These are phyloP conservation scores for Fonsecaea multimorphosa DNA, from an alignment of 2,329 filamentous ascomycete genomes.

Conservation along the genomic window DNA sequence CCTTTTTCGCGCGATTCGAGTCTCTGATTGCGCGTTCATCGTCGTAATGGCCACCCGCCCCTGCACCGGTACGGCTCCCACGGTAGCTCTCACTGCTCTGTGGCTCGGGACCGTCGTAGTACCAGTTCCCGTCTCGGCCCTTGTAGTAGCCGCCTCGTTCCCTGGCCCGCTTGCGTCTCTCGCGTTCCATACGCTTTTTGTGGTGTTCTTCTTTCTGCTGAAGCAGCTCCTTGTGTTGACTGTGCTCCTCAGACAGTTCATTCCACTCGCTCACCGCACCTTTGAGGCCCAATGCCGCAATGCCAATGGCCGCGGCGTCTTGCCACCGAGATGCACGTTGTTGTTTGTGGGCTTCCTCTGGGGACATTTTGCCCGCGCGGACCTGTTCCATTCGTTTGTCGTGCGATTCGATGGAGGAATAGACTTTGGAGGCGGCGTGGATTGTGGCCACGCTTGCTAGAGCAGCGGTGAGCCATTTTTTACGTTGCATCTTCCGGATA, in stretches of 20 bases:
- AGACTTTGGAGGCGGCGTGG: slow-evolving; percentile 70
- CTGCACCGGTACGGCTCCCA: slow-evolving; percentile 1
- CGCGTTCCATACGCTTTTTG: slow-evolving; percentile 36
- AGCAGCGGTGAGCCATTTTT: slow-evolving; percentile 70
- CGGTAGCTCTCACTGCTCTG: slow-evolving; percentile 34
- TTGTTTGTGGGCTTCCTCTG: slow-evolving; percentile 67
- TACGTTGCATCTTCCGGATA: slow-evolving; percentile 69
- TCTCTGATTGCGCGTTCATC: slow-evolving; percentile 25
- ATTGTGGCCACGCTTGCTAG: slow-evolving; percentile 72
- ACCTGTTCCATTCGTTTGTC: slow-evolving; percentile 67
- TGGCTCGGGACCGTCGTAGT: slow-evolving; percentile 36
- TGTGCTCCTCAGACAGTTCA: slow-evolving; percentile 68
- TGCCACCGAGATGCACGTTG: slow-evolving; percentile 68
- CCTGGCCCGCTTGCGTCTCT: slow-evolving; percentile 31
- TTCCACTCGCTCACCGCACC: slow-evolving; percentile 71
- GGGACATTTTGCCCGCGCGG: slow-evolving; percentile 65
- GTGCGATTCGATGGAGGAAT: slow-evolving; percentile 67
- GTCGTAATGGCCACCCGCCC: slow-evolving; percentile 27
- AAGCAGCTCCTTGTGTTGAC: slow-evolving; percentile 62
- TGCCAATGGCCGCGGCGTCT: slow-evolving; percentile 68
- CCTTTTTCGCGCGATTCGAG: slow-evolving; percentile 25
- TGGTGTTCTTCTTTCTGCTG: slow-evolving; percentile 50
- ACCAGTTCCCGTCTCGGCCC: slow-evolving; percentile 38
- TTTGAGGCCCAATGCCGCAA: slow-evolving; percentile 73
- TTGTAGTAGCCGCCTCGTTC: slow-evolving; percentile 39